Conservation (phyloP, 2,329 filamentous ascomycete genomes). For the Polychaeton citri region DNA sequence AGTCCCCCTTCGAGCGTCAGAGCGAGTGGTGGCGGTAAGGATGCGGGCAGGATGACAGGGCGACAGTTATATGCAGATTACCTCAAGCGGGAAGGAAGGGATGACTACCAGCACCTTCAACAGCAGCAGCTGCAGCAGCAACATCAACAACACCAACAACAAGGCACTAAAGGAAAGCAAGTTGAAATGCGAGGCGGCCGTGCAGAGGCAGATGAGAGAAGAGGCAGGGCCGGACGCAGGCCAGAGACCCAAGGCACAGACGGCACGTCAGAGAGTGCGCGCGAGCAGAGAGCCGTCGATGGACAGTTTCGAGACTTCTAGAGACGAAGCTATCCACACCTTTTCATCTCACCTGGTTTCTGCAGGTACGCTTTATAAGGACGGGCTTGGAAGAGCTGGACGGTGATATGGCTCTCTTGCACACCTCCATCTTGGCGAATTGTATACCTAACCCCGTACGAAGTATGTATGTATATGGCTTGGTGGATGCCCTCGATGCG, state of each 20-base stretch:
- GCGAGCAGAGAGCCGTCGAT: constrained; percentile 10
- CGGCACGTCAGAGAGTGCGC: constrained; percentile 3
- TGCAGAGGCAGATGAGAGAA: not conserved
- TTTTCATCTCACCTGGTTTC: too few relatives aligned
- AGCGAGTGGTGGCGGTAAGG: constrained; percentile 1
- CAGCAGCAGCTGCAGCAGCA: not conserved
- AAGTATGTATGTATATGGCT: too few relatives aligned
- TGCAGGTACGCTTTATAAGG: too few relatives aligned
- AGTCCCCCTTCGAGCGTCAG: constrained; percentile 3
- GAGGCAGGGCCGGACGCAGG: constrained; percentile 1
- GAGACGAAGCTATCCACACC: too few relatives aligned
- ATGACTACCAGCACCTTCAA: not conserved
- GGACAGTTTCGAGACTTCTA: constrained; percentile 18
- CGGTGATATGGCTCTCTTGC: too few relatives aligned
- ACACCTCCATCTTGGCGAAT: too few relatives aligned
- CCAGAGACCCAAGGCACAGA: constrained; percentile 3
- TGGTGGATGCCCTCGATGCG: too few relatives aligned
- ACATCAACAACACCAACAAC: not conserved
- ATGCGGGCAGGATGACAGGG: constrained; percentile 9
- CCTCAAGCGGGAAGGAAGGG: constrained; percentile 15
- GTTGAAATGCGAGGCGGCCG: not conserved
- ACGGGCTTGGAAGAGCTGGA: too few relatives aligned
- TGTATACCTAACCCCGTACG: too few relatives aligned
- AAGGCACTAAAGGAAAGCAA: too few relatives aligned
- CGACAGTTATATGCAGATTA: constrained; percentile 25